Evolutionary conservation across 495 filamentous ascomycete genomes (phyloP), one percentile per base, ranked within the genome.

Genomic region (Penicillium bovifimosum): DNA sequence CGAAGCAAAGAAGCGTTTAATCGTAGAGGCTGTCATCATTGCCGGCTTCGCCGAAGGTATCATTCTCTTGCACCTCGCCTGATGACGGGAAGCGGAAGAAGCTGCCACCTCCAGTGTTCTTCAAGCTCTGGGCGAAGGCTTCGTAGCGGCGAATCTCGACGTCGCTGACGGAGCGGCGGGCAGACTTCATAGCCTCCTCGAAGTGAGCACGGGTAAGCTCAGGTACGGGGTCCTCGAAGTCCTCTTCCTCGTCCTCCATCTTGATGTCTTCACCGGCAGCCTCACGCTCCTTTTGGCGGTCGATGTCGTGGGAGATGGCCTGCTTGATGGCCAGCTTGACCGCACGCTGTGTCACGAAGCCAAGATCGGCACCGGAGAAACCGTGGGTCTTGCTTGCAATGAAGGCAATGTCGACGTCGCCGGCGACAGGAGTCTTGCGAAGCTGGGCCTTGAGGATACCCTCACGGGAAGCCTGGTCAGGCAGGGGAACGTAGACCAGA

Each of bases 251-350:
- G 60, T 89, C 87, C 45, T 89, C 88, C 79, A 88, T 86, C 62
- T 86, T 83, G 51, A 86, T 82, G 51, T 83, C 81, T 66, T 86
- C 84, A 55, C 90, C 92, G 55, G 84, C 86, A 52, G 87, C 90
- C 70, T 96, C 93, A 53, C 87, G 91, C 56, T 83, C 83, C 79
- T 95, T 96, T 57, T 76, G 75, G 55, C 87, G 85, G 76, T 96
- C 87, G 55, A 98, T 96, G 48, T 96, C 91, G 44, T 78, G 65
- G 9, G 82, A 73, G 69, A 98, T 98, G n/a, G 91, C 81, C 73
- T 98, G 85, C 81, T 96, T 98, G 77, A 98, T 98, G 55, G 93
- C 93, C 60, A 98, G 84, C 82, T 98, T 98, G 79, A 96, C 92
- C 54, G 93, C 93, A 66, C 93, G 90, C 76, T 98, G 93, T 18